Conservation (phyloP, 83 land plant species). For the Diphasiastrum complanatum region DNA sequence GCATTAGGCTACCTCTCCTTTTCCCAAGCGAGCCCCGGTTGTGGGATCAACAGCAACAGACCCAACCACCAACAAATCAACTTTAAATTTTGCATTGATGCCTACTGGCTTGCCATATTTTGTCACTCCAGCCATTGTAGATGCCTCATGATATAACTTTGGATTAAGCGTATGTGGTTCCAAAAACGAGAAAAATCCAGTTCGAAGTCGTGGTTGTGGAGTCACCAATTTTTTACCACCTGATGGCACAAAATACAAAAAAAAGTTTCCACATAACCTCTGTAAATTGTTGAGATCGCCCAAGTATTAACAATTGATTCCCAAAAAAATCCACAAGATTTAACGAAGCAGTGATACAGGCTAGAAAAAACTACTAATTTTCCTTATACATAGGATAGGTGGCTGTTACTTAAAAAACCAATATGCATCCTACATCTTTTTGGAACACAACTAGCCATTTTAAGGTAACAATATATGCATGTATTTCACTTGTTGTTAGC, state of each 20-base stretch:
- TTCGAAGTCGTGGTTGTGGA: conserved; percentile 84
- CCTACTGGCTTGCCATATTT: conserved; percentile 76
- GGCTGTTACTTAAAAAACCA: not conserved
- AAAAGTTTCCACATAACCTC: not conserved
- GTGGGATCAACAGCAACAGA: conserved; percentile 93
- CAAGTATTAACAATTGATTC: not conserved
- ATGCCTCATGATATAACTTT: conserved; percentile 54
- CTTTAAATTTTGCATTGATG: conserved; percentile 72
- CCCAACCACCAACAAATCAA: conserved; percentile 78
- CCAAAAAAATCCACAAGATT: too few species aligned
- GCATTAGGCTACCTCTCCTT: conserved; percentile 83
- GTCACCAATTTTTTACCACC: conserved; percentile 77
- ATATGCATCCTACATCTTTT: not conserved
- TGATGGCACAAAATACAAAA: conserved; percentile 14
- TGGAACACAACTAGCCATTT: too few species aligned
- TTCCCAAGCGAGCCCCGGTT: conserved; percentile 91
- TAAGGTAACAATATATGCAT: too few species aligned
- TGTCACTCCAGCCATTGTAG: conserved; percentile 72
- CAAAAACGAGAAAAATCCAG: conserved; percentile 76
- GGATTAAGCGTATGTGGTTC: conserved; percentile 40
- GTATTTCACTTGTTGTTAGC: too few species aligned
- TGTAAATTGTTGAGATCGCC: not conserved
- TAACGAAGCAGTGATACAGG: too few species aligned
- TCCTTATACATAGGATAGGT: too few species aligned
- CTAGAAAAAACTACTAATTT: too few species aligned